These are phyloP conservation scores for Rhododendron williamsianum DNA, from an alignment of 148 eudicot species.

Conservation along the genomic window DNA sequence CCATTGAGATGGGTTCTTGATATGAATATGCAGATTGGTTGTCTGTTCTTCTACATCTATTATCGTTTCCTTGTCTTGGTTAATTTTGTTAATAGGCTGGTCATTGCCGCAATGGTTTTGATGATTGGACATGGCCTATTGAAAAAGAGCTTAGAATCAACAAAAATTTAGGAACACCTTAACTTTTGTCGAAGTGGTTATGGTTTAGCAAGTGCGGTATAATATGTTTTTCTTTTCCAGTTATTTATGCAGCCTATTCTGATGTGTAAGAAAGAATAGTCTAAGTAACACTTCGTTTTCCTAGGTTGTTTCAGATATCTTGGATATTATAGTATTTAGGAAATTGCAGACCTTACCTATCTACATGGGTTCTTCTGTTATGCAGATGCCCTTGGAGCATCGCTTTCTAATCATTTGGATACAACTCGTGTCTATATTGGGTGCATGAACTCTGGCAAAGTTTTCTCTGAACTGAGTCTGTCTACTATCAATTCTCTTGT, in stretches of 20 bases:
- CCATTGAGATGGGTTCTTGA: neutral
- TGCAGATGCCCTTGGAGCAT: constrained; percentile 66
- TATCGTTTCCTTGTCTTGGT: neutral
- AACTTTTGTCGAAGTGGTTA: too few species aligned
- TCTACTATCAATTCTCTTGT: neutral
- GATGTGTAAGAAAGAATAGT: neutral
- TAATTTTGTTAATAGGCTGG: neutral
- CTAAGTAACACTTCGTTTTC: neutral
- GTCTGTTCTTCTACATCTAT: neutral
- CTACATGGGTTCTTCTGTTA: neutral
- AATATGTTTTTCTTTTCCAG: too few species aligned
- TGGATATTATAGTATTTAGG: too few species aligned
- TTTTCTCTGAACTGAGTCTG: constrained; percentile 70
- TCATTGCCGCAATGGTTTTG: neutral
- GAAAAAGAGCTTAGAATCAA: neutral
- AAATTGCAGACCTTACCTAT: too few species aligned
- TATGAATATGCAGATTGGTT: neutral
- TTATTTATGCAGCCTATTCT: neutral
- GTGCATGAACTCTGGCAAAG: constrained; percentile 24
- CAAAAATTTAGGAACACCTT: neutral
- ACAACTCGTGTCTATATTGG: constrained; percentile 69
- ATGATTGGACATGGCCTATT: neutral
- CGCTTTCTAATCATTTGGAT: constrained; percentile 57
- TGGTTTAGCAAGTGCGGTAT: too few species aligned
- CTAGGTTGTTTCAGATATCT: neutral